phyloP scores from a whole-genome alignment of 106 monocot genomes.

The Dioscorea dumetorum region DNA sequence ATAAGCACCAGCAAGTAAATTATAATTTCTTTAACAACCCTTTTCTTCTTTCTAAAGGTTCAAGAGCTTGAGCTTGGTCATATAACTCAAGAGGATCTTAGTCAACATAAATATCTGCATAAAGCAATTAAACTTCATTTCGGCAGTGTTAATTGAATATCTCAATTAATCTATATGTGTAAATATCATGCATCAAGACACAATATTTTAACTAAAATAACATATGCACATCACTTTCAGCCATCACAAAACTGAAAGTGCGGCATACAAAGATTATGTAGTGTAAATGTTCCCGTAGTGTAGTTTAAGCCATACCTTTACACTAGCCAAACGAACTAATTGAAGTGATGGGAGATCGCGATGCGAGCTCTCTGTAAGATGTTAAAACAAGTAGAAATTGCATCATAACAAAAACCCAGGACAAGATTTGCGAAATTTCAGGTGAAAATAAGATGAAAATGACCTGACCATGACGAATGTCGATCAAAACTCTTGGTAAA shows the following conservation, averaged over 20 bases:
- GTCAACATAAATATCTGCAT: too few relatives aligned
- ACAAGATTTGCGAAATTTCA: background rate
- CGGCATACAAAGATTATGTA: background rate
- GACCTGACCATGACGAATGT: slow-evolving; percentile 90
- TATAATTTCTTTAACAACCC: too few relatives aligned
- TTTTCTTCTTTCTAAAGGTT: too few relatives aligned
- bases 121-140: too few relatives aligned
- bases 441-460: slow-evolving; percentile 4
- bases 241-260: background rate
- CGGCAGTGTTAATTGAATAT: too few relatives aligned
- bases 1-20: too few relatives aligned
- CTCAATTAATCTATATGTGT: too few relatives aligned
- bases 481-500: slow-evolving; percentile 79
- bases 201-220: too few relatives aligned
- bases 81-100: too few relatives aligned
- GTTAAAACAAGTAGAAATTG: slow-evolving; percentile 1
- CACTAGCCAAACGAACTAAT: slow-evolving; percentile 56
- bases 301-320: slow-evolving; percentile 37
- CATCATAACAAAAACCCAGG: background rate
- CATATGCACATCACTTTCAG: too few relatives aligned
- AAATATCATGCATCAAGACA: too few relatives aligned
- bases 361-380: slow-evolving; percentile 77
- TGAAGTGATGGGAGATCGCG: slow-evolving; percentile 70
- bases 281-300: background rate
- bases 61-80: too few relatives aligned